Conservation (phyloP, 495 filamentous ascomycete species). For the Tuber magnatum region DNA sequence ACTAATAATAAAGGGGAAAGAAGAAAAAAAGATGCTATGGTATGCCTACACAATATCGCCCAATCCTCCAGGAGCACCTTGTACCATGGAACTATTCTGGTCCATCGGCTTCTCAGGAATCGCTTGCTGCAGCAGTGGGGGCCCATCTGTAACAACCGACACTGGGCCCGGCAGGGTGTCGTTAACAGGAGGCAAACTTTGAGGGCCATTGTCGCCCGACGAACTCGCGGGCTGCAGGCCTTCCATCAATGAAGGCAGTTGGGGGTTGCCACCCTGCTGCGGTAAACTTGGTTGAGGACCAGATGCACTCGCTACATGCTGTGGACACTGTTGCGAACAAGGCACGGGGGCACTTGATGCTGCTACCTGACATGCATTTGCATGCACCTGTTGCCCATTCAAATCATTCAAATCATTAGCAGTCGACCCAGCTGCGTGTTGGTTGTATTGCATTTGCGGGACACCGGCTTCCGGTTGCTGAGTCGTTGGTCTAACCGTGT, state of each 20-base stretch:
- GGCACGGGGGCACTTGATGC: neutral
- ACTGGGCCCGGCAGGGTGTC: neutral
- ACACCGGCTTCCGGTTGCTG: conserved; percentile 15
- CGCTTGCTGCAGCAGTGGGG: neutral
- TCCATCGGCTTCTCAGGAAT: neutral
- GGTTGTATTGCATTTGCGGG: conserved; percentile 22
- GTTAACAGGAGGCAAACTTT: neutral
- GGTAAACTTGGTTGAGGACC: neutral
- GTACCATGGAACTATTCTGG: neutral
- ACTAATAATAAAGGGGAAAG: neutral
- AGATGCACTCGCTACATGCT: neutral
- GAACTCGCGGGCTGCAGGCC: neutral
- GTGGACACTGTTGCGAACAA: neutral
- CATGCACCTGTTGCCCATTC: neutral
- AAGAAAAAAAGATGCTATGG: neutral
- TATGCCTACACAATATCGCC: neutral
- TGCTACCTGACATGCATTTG: neutral
- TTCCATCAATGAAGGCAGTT: neutral
- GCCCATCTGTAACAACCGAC: neutral
- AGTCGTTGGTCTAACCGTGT: conserved; percentile 11
- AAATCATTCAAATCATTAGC: neutral
- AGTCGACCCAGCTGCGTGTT: neutral
- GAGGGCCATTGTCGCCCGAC: neutral
- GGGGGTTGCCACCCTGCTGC: neutral
- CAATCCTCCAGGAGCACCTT: neutral